phyloP scores from a whole-genome alignment of 345 rosid genomes.

The Eutrema yunnanense region DNA sequence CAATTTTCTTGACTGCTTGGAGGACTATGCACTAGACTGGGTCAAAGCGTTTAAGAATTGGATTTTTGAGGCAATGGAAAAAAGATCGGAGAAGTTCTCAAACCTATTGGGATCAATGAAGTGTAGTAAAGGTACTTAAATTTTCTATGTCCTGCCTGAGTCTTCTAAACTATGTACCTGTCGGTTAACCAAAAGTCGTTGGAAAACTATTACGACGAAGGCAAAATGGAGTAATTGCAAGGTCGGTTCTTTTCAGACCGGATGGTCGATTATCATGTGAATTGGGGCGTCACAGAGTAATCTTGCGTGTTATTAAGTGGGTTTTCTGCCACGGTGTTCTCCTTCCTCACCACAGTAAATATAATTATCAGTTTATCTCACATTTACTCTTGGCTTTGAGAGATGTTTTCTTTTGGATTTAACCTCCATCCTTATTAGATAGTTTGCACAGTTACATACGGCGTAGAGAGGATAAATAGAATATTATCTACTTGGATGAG shows the following conservation, averaged over 20 bases:
- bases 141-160: not conserved
- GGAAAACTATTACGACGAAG: constrained; percentile 48
- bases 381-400: not conserved
- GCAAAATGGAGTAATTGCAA: no score
- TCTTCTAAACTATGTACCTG: not conserved
- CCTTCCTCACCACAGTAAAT: constrained; percentile 85
- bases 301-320: constrained; percentile 83
- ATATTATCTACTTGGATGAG: constrained; percentile 91
- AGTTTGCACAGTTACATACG: constrained; percentile 59
- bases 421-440: constrained; percentile 28
- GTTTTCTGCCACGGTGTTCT: constrained; percentile 97
- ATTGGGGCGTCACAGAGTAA: constrained; percentile 63
- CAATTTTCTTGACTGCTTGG: constrained; percentile 67
- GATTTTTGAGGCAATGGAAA: constrained; percentile 46
- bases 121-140: constrained; percentile 68
- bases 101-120: constrained; percentile 67
- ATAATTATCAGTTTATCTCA: not conserved
- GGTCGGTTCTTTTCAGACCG: constrained; percentile 72
- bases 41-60: constrained; percentile 69
- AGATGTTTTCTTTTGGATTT: not conserved
- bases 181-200: constrained; percentile 16
- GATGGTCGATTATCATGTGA: constrained; percentile 83
- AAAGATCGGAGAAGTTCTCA: constrained; percentile 41
- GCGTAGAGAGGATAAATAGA: constrained; percentile 76
- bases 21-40: constrained; percentile 46